Evolutionary conservation across 2,329 filamentous ascomycete genomes (phyloP).

Genomic region (Sordariomycetes sp.): DNA sequence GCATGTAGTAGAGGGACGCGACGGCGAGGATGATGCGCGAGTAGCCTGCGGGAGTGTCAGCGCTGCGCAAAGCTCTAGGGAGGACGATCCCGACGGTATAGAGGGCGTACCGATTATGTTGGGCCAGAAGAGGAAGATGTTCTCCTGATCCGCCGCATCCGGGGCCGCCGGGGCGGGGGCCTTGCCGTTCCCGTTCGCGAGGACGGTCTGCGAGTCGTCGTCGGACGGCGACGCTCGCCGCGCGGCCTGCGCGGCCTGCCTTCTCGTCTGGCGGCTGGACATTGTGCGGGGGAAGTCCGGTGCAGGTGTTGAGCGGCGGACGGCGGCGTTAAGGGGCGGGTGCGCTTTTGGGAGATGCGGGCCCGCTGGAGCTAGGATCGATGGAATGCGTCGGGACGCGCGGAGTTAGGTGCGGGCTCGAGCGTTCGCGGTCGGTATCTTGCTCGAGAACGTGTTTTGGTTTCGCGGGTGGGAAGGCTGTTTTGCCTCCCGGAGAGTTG

Average conservation of each 20-base stretch:
- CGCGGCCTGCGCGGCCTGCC: constrained; percentile 20
- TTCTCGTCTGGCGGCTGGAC: constrained; percentile 23
- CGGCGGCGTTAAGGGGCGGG: not conserved
- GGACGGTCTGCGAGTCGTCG: constrained; percentile 11
- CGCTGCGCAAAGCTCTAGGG: not conserved
- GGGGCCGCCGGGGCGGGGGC: constrained; percentile 17
- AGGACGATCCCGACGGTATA: not conserved
- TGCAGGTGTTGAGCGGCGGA: not conserved
- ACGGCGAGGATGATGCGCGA: constrained; percentile 67
- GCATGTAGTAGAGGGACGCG: constrained; percentile 97
- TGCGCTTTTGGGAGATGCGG: not conserved
- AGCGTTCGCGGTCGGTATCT: not conserved
- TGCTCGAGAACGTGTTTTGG: not conserved
- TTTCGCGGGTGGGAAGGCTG: not conserved
- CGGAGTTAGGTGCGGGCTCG: not conserved
- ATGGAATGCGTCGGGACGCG: not conserved
- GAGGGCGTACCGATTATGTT: constrained; percentile 59
- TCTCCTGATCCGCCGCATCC: constrained; percentile 38
- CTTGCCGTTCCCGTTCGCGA: constrained; percentile 30
- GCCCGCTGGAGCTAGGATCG: not conserved
- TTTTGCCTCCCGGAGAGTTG: not conserved
- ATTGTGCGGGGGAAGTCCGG: constrained; percentile 12
- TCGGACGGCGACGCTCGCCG: constrained; percentile 6
- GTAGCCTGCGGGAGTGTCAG: constrained; percentile 42
- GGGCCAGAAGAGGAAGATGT: constrained; percentile 71